These are phyloP conservation scores for Solanum hybrid DNA, from an alignment of 305 asterid species.

Conservation along the genomic window DNA sequence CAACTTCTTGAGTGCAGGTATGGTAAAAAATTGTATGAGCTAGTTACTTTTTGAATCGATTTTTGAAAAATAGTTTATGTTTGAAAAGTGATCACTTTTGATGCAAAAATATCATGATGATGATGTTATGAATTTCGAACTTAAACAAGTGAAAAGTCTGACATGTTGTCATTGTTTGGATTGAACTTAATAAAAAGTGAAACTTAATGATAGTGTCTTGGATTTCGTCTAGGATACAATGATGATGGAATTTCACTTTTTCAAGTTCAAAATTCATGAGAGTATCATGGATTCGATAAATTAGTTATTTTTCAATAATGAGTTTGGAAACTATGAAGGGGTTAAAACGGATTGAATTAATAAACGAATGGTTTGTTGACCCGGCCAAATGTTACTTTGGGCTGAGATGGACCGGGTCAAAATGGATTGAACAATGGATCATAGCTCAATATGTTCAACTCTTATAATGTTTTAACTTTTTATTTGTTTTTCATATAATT, in stretches of 20 bases:
- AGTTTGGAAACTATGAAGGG: background rate
- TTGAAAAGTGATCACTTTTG: background rate
- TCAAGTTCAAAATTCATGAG: background rate
- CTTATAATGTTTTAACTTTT: background rate
- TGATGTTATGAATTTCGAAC: background rate
- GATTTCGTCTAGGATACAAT: background rate
- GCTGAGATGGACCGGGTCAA: background rate
- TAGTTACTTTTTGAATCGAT: background rate
- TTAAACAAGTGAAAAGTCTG: background rate
- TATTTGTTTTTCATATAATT: background rate
- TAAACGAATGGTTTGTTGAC: background rate
- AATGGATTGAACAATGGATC: background rate
- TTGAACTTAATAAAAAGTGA: background rate
- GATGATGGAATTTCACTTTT: background rate
- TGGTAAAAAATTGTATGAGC: background rate
- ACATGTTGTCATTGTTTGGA: background rate
- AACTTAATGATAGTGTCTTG: background rate
- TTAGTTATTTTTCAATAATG: background rate
- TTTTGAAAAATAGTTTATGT: background rate
- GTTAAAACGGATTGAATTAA: background rate
- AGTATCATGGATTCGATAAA: background rate
- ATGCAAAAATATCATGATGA: background rate
- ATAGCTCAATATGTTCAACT: background rate
- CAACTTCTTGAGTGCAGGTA: constrained; percentile 3
- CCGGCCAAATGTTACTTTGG: background rate